These are phyloP conservation scores for Zymoseptoria brevis DNA, from an alignment of 2,329 filamentous ascomycete genomes.

Conservation along the genomic window DNA sequence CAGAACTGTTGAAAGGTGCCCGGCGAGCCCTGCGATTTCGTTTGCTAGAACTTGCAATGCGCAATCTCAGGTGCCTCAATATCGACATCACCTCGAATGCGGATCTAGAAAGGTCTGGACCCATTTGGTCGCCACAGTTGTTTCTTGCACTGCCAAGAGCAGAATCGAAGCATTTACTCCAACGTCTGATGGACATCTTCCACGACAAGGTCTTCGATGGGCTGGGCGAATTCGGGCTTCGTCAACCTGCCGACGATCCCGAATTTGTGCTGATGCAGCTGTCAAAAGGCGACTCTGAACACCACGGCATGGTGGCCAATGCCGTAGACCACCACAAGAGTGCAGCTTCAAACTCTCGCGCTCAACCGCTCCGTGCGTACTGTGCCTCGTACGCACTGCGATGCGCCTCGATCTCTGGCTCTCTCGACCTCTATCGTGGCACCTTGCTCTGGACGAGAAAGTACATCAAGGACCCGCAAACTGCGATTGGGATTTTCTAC, in stretches of 20 bases:
- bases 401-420: constrained; percentile 30
- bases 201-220: not conserved
- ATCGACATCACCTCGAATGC: constrained; percentile 9
- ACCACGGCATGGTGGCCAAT: constrained; percentile 2
- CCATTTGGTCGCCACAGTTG: constrained; percentile 2
- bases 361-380: constrained; percentile 25
- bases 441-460: constrained; percentile 31
- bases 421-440: constrained; percentile 25
- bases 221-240: not conserved
- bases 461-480: constrained; percentile 32
- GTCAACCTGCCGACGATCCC: constrained; percentile 2
- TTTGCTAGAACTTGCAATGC: constrained; percentile 4
- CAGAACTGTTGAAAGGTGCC: not conserved
- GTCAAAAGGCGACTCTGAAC: constrained; percentile 4
- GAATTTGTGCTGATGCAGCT: constrained; percentile 8
- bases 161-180: constrained; percentile 4
- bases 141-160: constrained; percentile 2
- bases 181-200: constrained; percentile 3
- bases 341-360: constrained; percentile 18
- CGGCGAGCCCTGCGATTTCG: constrained; percentile 1
- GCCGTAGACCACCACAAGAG: constrained; percentile 20
- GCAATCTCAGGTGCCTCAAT: constrained; percentile 1
- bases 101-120: constrained; percentile 5
- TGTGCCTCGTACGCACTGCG: constrained; percentile 24
- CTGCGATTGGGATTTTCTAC: constrained; percentile 22